Percentiles rank a stretch among this genome's conserved stretches.
Evolutionary conservation across 352 stramenopile species (phyloP).

Genomic region (Phytophthora idaei): DNA sequence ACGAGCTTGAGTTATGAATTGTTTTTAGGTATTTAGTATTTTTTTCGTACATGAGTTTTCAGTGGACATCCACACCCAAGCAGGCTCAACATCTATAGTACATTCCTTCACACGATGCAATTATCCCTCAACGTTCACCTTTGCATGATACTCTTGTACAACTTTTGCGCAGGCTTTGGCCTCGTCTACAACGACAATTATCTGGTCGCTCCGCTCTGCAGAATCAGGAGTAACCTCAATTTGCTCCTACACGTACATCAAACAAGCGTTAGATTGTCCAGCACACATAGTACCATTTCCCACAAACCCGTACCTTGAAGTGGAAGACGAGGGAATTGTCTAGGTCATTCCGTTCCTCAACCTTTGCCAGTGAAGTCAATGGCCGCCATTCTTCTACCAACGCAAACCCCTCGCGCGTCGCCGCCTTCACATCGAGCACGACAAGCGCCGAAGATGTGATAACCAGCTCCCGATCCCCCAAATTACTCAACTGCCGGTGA

Average conservation of each 20-base stretch:
- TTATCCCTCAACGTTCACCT: constrained; percentile 16
- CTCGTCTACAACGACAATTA: constrained; percentile 37
- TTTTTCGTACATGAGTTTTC: constrained; percentile 26
- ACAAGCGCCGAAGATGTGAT: constrained; percentile 60
- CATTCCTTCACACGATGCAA: background rate
- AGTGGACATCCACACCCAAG: constrained; percentile 15
- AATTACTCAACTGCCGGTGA: constrained; percentile 28
- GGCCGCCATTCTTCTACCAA: constrained; percentile 66
- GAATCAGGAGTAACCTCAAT: background rate
- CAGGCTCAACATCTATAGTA: constrained; percentile 16
- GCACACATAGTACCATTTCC: background rate
- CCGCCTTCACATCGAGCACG: constrained; percentile 48
- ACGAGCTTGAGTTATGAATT: constrained; percentile 15
- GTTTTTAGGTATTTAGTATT: constrained; percentile 28
- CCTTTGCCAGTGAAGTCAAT: constrained; percentile 58
- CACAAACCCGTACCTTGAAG: constrained; percentile 59
- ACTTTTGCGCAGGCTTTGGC: constrained; percentile 28
- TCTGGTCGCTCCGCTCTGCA: constrained; percentile 13
- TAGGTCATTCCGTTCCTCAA: constrained; percentile 60
- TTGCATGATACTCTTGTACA: constrained; percentile 30
- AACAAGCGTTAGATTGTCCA: background rate
- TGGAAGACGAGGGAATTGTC: constrained; percentile 75
- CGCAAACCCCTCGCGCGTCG: constrained; percentile 49
- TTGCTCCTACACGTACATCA: constrained; percentile 16
- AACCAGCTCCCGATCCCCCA: constrained; percentile 75